A percentile compares a stretch with the other conserved stretches of the same genome.
Evolutionary conservation across 73 alveolate species (phyloP).

Genomic region (Tetrahymena malaccensis): DNA sequence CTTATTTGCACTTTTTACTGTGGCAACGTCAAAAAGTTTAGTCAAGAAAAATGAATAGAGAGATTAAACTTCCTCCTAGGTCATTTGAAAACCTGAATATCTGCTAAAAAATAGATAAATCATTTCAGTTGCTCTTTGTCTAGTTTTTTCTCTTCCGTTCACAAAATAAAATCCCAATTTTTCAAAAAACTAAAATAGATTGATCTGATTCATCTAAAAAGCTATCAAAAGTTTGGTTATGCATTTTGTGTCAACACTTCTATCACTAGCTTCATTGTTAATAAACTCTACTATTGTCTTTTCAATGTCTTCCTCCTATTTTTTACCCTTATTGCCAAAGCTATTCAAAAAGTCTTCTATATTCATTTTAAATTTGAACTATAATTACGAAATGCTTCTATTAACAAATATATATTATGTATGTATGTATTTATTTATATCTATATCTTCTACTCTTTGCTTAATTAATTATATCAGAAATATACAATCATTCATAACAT

Average conservation of each 20-base stretch:
- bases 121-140: background rate
- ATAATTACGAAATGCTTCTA: background rate
- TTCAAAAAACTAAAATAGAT: background rate
- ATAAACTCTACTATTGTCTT: background rate
- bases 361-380: background rate
- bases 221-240: background rate
- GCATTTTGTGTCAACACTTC: background rate
- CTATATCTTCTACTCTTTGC: background rate
- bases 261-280: background rate
- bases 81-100: background rate
- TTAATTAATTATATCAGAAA: background rate
- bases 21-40: background rate
- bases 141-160: background rate
- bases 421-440: too few species aligned
- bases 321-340: background rate
- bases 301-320: background rate
- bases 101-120: background rate
- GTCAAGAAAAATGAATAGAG: background rate
- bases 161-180: background rate
- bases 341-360: background rate
- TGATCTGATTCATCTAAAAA: background rate
- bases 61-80: background rate
- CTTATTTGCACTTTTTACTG: background rate
- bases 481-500: background rate
- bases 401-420: background rate